Percentiles rank a stretch among this genome's conserved stretches.
These are phyloP conservation scores for Stephanodiscus minutulus DNA, from an alignment of 108 stramenopile species.

Conservation along the genomic window DNA sequence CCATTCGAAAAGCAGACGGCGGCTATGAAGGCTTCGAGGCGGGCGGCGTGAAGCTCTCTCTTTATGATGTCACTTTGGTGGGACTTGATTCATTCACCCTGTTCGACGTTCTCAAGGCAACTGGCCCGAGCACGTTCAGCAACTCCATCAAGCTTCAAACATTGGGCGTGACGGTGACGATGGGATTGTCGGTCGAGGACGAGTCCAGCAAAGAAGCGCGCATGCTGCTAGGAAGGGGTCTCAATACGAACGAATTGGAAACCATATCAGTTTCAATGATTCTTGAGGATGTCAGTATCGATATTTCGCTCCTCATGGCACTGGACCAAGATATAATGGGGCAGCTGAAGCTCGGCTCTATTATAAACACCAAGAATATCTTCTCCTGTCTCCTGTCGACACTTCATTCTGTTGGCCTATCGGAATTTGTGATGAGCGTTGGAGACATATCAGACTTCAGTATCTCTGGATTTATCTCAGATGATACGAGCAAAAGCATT, in stretches of 20 bases:
- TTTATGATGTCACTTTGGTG: slow-evolving; percentile 47
- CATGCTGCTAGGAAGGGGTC: neutral
- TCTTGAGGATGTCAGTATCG: slow-evolving; percentile 50
- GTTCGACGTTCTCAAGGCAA: slow-evolving; percentile 48
- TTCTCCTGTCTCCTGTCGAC: slow-evolving; percentile 40
- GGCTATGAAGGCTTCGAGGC: slow-evolving; percentile 23
- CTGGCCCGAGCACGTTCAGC: slow-evolving; percentile 52
- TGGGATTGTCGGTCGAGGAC: slow-evolving; percentile 49
- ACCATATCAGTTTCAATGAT: slow-evolving; percentile 46
- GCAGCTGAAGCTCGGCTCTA: slow-evolving; percentile 42
- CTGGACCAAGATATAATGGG: slow-evolving; percentile 53
- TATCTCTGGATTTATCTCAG: slow-evolving; percentile 44
- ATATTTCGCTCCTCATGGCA: slow-evolving; percentile 53
- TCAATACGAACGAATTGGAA: slow-evolving; percentile 26
- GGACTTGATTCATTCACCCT: slow-evolving; percentile 63
- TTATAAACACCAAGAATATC: slow-evolving; percentile 36
- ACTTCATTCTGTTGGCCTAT: slow-evolving; percentile 35
- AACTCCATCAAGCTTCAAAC: slow-evolving; percentile 49
- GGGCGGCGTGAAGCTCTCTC: slow-evolving; percentile 38
- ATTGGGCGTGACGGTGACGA: slow-evolving; percentile 39
- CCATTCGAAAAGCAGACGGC: neutral
- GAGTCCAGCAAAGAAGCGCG: neutral
- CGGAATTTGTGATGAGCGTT: slow-evolving; percentile 39
- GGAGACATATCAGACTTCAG: slow-evolving; percentile 43
- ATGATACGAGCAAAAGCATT: slow-evolving; percentile 23